Evolutionary conservation across 805 yeast species (phyloP).

Genomic region (Middelhovenomyces tepae): DNA sequence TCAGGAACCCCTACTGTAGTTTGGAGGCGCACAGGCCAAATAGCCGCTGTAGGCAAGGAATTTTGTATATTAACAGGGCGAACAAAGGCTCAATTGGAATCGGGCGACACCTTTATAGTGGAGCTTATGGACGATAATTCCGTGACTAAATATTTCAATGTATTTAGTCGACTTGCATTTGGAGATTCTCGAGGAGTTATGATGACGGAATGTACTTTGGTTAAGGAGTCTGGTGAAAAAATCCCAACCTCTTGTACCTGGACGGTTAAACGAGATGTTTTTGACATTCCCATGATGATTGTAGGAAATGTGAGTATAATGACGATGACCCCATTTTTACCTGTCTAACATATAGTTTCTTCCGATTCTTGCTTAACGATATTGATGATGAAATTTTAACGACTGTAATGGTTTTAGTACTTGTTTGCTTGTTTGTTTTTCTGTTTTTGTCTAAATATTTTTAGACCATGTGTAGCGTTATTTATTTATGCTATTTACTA

Average conservation of each 20-base stretch:
- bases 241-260: conserved; percentile 70
- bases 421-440: too few relatives aligned
- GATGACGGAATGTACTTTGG: conserved; percentile 32
- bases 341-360: too few relatives aligned
- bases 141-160: conserved; percentile 60
- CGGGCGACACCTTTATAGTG: conserved; percentile 59
- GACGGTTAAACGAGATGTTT: conserved; percentile 78
- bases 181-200: conserved; percentile 38
- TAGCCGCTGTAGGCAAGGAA: conserved; percentile 70
- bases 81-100: conserved; percentile 45
- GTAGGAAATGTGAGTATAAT: too few relatives aligned
- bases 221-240: conserved; percentile 30
- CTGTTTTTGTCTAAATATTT: too few relatives aligned
- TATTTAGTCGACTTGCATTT: conserved; percentile 65
- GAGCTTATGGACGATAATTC: conserved; percentile 78
- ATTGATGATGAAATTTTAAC: too few relatives aligned
- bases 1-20: conserved; percentile 74
- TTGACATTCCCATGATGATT: conserved; percentile 76
- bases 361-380: too few relatives aligned
- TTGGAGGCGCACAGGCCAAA: conserved; percentile 83
- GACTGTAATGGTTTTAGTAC: too few relatives aligned
- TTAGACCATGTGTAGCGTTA: too few relatives aligned
- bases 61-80: conserved; percentile 63
- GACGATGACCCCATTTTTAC: conserved; percentile 57
- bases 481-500: too few relatives aligned